phyloP scores from a whole-genome alignment of 2,329 filamentous ascomycete species.

The Ceratocystis huliohia region DNA sequence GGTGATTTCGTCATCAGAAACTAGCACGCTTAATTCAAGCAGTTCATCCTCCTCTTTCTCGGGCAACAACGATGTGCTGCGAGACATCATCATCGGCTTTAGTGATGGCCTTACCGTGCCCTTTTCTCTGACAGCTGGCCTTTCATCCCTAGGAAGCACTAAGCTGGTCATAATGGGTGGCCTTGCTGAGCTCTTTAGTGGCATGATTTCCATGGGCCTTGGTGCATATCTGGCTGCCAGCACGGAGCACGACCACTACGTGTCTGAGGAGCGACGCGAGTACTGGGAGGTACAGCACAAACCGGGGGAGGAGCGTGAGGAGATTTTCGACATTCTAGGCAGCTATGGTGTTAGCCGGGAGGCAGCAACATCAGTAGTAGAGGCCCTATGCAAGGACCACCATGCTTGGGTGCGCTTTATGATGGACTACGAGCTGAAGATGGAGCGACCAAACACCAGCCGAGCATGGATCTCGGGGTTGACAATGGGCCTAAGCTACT shows the following conservation, averaged over 20 bases:
- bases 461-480: conserved; percentile 44
- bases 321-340: conserved; percentile 39
- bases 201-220: conserved; percentile 65
- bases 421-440: conserved; percentile 45
- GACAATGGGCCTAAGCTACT: conserved; percentile 56
- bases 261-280: conserved; percentile 37
- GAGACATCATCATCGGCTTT: conserved; percentile 61
- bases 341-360: conserved; percentile 37
- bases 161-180: conserved; percentile 58
- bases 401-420: conserved; percentile 44
- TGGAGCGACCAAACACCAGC: conserved; percentile 34
- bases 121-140: conserved; percentile 63
- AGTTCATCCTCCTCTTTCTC: conserved; percentile 24
- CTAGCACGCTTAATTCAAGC: conserved; percentile 19
- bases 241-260: conserved; percentile 41
- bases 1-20: conserved; percentile 19
- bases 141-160: conserved; percentile 52
- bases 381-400: conserved; percentile 37
- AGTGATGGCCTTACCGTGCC: conserved; percentile 69
- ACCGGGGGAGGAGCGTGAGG: conserved; percentile 35
- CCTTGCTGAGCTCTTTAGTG: conserved; percentile 61
- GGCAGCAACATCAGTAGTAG: conserved; percentile 35
- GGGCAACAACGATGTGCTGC: conserved; percentile 36
- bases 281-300: conserved; percentile 32
- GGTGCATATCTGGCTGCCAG: conserved; percentile 58